Evolutionary conservation across 441 rosid species (phyloP), one percentile per base, ranked within the genome.

Genomic region (Populus trichocarpa): DNA sequence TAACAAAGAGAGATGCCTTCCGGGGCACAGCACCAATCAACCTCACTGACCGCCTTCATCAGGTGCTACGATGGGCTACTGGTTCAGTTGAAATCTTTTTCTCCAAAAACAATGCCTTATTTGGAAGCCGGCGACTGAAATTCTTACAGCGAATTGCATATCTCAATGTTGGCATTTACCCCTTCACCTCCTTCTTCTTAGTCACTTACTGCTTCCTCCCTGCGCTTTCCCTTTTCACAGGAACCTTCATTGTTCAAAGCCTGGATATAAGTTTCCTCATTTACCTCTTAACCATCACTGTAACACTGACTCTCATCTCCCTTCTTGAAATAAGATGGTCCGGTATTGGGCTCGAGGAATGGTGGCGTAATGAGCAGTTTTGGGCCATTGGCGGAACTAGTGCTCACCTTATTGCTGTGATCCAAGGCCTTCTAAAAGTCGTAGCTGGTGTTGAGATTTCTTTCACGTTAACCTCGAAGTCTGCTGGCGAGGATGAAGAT

Each of bases 341-440:
- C 0, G 97, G 98, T 0, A 84, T 95, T 0, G 92, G 85, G 12
- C 89, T 95, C 0, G 98, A 95, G 78, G 99, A 93, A 74, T 92
- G 91, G 88, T 95, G 98, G 99, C 84, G 98, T 71, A 95, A 95
- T 16, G 98, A 95, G 88, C 97, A 93, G 80, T 95, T 95, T 80
- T 95, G 98, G 99, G 80, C 90, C 1, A 93, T 95, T 3, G 99
- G 99, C 9, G 98, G 99, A 35, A 81, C 96, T 2, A 95, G 98
- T 14, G 99, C 99, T 72, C 98, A 93, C 82, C 88, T 93, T 0
- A 92, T 81, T 23, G 98, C 98, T 3, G 98, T 95, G 18, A 61
- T 93, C 3, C 99, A 95, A 76, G 99, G 99, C 1, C 85, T 95
- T 28, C 88, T 95, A 1, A 95, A 95, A 86, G 92, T 93, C 11